phyloP scores from a whole-genome alignment of 2,329 filamentous ascomycete genomes.

The Celoporthe dispersa region DNA sequence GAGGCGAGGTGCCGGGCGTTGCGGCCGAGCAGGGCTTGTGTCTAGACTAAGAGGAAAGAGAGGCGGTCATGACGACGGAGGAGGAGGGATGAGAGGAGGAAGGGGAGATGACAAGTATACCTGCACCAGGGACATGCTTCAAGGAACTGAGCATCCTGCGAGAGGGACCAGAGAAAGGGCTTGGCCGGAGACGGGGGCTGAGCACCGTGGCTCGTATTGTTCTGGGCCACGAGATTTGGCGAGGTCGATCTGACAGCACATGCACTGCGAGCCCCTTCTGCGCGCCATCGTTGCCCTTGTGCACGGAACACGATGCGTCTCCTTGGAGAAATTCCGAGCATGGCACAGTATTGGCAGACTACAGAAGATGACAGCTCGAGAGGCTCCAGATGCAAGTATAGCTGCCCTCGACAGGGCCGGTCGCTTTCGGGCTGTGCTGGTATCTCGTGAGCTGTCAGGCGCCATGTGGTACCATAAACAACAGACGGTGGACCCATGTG shows the following conservation, averaged over 20 bases:
- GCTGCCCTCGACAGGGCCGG: too few relatives aligned
- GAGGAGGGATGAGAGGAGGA: conserved; percentile 38
- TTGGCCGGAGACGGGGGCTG: background rate
- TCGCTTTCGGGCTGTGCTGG: too few relatives aligned
- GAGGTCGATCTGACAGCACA: background rate
- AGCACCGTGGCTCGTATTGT: background rate
- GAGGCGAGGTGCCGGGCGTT: conserved; percentile 43
- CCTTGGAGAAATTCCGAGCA: background rate
- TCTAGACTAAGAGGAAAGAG: conserved; percentile 51
- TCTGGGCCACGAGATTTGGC: background rate
- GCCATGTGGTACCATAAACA: background rate
- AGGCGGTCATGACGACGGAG: conserved; percentile 54
- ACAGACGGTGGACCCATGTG: background rate
- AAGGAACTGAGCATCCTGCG: background rate
- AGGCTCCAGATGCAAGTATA: too few relatives aligned
- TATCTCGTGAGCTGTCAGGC: background rate
- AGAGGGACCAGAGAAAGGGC: background rate
- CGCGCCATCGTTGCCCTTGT: too few relatives aligned
- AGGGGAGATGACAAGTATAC: background rate
- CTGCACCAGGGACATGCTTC: background rate
- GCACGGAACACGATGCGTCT: background rate
- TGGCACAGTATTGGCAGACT: too few relatives aligned
- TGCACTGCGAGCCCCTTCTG: background rate
- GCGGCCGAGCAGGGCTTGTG: conserved; percentile 53
- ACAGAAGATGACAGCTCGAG: too few relatives aligned